A percentile compares a stretch with the other conserved stretches of the same genome.
Evolutionary conservation across 305 asterid species (phyloP).

Genomic region (Fraxinus floribunda): DNA sequence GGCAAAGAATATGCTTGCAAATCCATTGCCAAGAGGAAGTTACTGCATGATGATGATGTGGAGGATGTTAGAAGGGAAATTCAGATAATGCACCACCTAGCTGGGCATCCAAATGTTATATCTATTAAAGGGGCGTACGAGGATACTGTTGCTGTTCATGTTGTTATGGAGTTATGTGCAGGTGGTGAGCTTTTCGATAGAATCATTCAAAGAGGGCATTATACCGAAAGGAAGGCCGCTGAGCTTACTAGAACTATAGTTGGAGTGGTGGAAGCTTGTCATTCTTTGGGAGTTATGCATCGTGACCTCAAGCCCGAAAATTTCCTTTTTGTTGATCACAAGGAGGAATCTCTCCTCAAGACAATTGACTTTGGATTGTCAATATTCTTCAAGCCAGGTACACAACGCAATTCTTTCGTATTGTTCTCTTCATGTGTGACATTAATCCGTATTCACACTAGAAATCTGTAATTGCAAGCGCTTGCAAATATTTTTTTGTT

Average conservation of each 20-base stretch:
- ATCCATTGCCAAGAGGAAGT: slow-evolving; percentile 74
- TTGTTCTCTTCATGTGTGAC: not conserved
- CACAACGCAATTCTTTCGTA: not conserved
- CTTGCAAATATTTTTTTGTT: not conserved
- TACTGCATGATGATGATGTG: slow-evolving; percentile 66
- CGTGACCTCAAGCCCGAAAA: slow-evolving; percentile 80
- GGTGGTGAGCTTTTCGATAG: slow-evolving; percentile 77
- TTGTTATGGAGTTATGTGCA: slow-evolving; percentile 66
- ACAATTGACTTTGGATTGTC: slow-evolving; percentile 73
- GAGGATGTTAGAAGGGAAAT: slow-evolving; percentile 80
- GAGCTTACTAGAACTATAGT: slow-evolving; percentile 73
- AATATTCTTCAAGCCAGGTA: slow-evolving; percentile 73
- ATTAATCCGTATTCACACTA: not conserved
- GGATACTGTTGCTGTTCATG: slow-evolving; percentile 63
- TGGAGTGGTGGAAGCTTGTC: slow-evolving; percentile 78
- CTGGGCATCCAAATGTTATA: slow-evolving; percentile 70
- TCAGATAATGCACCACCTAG: slow-evolving; percentile 75
- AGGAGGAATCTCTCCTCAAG: slow-evolving; percentile 67
- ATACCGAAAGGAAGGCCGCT: slow-evolving; percentile 72
- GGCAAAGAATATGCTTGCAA: slow-evolving; percentile 66
- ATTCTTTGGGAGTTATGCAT: slow-evolving; percentile 77
- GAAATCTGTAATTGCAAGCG: not conserved
- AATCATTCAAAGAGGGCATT: slow-evolving; percentile 66
- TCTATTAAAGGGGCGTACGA: slow-evolving; percentile 73
- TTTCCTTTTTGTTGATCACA: slow-evolving; percentile 61